Evolutionary conservation across 176 grass and related monocot species (phyloP).

Genomic region (Carex myosuroides): DNA sequence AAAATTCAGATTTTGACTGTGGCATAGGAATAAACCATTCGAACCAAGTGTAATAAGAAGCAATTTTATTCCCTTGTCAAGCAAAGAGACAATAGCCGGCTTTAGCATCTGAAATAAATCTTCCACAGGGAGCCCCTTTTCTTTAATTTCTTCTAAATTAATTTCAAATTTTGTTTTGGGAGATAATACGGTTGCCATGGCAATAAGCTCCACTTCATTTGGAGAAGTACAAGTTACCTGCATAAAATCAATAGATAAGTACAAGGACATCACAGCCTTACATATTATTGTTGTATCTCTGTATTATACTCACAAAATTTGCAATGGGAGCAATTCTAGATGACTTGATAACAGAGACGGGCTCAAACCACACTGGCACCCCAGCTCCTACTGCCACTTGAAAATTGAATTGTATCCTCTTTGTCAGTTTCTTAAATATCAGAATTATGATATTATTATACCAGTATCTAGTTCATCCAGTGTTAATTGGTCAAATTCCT

Average conservation of each 20-base stretch:
- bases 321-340: conserved; percentile 59
- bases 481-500: not conserved
- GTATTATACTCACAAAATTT: conserved; percentile 57
- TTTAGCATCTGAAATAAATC: conserved; percentile 73
- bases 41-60: conserved; percentile 78
- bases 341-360: conserved; percentile 75
- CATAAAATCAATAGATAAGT: conserved; percentile 24
- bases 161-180: conserved; percentile 36
- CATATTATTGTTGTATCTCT: not conserved
- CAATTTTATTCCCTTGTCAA: conserved; percentile 79
- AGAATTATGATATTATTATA: conserved; percentile 12
- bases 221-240: conserved; percentile 88
- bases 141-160: conserved; percentile 22
- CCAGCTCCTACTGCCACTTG: conserved; percentile 68
- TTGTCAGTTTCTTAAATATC: not conserved
- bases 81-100: conserved; percentile 65
- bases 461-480: conserved; percentile 12
- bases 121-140: conserved; percentile 32
- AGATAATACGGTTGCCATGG: conserved; percentile 78
- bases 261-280: conserved; percentile 13
- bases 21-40: conserved; percentile 73
- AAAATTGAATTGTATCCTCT: conserved; percentile 12
- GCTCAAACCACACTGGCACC: conserved; percentile 85
- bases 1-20: conserved; percentile 34
- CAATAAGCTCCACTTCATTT: conserved; percentile 80